Percentiles rank a stretch among this genome's conserved stretches.
These are phyloP conservation scores for Thermochaetoides thermophila DNA, from an alignment of 495 filamentous ascomycete species.

Conservation along the genomic window DNA sequence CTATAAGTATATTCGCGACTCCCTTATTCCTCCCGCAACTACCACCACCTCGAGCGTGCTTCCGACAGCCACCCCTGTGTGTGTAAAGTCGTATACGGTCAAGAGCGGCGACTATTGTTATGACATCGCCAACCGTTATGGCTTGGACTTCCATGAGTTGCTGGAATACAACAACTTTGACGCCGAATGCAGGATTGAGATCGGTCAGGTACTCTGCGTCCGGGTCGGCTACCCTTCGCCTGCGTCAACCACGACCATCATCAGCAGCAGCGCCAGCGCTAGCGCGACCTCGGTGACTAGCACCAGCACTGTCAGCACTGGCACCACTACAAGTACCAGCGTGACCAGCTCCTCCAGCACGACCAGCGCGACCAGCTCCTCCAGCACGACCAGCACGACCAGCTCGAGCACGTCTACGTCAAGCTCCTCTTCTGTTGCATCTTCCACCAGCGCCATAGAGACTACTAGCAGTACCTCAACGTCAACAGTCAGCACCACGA, in stretches of 20 bases:
- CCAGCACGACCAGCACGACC: background rate
- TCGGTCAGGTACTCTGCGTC: slow-evolving; percentile 7
- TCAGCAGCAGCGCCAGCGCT: background rate
- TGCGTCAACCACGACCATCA: slow-evolving; percentile 2
- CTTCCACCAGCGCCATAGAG: no score
- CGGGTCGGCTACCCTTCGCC: slow-evolving; percentile 1
- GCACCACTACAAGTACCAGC: background rate
- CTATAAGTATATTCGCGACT: slow-evolving; percentile 16
- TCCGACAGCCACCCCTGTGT: background rate
- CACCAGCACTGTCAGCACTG: background rate
- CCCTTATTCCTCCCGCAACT: slow-evolving; percentile 5
- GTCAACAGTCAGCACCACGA: no score
- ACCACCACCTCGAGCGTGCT: slow-evolving; percentile 5
- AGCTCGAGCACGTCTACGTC: background rate
- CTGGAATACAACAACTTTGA: background rate
- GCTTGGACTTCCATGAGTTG: slow-evolving; percentile 5
- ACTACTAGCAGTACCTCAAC: no score
- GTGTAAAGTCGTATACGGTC: slow-evolving; percentile 8
- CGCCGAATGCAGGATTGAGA: slow-evolving; percentile 1
- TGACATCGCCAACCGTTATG: slow-evolving; percentile 5
- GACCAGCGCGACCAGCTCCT: background rate
- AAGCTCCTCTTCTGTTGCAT: no score
- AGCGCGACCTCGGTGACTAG: background rate
- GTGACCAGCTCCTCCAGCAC: background rate
- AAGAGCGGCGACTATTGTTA: slow-evolving; percentile 7